These are phyloP conservation scores for Aspergillus leporis DNA, from an alignment of 495 filamentous ascomycete genomes.

Conservation along the genomic window DNA sequence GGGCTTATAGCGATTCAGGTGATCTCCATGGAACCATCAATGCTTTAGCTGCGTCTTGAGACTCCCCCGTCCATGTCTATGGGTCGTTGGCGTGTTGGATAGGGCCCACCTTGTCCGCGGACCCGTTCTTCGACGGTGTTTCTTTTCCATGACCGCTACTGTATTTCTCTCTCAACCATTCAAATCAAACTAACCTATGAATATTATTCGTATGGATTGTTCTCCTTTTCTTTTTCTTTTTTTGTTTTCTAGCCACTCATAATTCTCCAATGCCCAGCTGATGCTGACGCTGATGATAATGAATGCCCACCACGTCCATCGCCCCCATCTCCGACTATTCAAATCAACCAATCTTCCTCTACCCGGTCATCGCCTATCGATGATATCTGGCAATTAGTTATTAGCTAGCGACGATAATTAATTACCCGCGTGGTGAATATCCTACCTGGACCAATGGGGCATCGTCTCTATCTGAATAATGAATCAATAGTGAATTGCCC, in stretches of 20 bases:
- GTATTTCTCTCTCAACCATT: constrained; percentile 12
- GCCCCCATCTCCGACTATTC: neutral
- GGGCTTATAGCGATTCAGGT: constrained; percentile 31
- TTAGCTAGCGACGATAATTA: neutral
- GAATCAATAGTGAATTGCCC: neutral
- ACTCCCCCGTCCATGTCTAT: constrained; percentile 42
- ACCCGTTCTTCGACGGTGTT: constrained; percentile 26
- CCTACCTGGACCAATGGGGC: constrained; percentile 7
- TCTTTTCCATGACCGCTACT: constrained; percentile 20
- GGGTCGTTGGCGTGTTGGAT: constrained; percentile 38
- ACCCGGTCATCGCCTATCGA: constrained; percentile 8
- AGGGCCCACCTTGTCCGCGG: constrained; percentile 22
- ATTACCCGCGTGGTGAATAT: constrained; percentile 17
- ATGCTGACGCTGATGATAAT: constrained; percentile 9
- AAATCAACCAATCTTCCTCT: constrained; percentile 1
- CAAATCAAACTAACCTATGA: neutral
- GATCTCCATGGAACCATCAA: constrained; percentile 32
- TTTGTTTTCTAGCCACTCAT: constrained; percentile 11
- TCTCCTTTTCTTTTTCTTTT: constrained; percentile 5
- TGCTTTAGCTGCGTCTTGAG: constrained; percentile 27
- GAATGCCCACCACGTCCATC: neutral
- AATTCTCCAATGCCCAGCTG: constrained; percentile 16
- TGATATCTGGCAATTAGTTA: constrained; percentile 6
- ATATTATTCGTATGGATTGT: constrained; percentile 7
- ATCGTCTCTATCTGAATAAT: constrained; percentile 5